These are phyloP conservation scores for Brettanomyces nanus DNA, from an alignment of 805 yeast genomes.

Conservation along the genomic window DNA sequence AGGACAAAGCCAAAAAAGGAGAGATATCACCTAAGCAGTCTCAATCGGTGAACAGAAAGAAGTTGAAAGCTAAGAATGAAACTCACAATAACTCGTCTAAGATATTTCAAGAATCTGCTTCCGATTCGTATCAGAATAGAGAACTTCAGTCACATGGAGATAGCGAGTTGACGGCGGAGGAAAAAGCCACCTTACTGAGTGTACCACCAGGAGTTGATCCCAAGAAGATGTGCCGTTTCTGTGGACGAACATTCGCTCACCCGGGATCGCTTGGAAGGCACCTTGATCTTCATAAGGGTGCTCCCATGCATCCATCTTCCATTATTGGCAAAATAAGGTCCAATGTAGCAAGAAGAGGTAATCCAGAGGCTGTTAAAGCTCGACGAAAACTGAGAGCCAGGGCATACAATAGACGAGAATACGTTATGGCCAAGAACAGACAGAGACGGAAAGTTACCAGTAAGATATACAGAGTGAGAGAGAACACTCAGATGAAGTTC, in stretches of 20 bases:
- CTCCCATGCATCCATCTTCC: conserved; percentile 41
- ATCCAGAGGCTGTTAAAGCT: conserved; percentile 31
- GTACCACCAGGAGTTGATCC: conserved; percentile 21
- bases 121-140: not conserved
- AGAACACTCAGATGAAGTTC: conserved; percentile 27
- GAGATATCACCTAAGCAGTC: not conserved
- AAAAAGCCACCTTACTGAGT: conserved; percentile 42
- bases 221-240: conserved; percentile 39
- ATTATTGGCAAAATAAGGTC: conserved; percentile 38
- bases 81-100: too few species aligned
- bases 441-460: conserved; percentile 38
- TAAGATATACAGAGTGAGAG: conserved; percentile 32
- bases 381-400: conserved; percentile 34
- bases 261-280: conserved; percentile 57
- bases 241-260: conserved; percentile 45
- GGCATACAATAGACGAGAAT: conserved; percentile 37
- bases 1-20: not conserved
- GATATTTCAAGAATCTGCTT: too few species aligned
- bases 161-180: conserved; percentile 55
- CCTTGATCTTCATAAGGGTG: conserved; percentile 47
- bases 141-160: not conserved
- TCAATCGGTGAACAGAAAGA: not conserved
- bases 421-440: conserved; percentile 39
- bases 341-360: conserved; percentile 45
- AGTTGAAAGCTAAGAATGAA: not conserved